phyloP scores from a whole-genome alignment of 495 filamentous ascomycete genomes.

The Aspergillus avenaceus region DNA sequence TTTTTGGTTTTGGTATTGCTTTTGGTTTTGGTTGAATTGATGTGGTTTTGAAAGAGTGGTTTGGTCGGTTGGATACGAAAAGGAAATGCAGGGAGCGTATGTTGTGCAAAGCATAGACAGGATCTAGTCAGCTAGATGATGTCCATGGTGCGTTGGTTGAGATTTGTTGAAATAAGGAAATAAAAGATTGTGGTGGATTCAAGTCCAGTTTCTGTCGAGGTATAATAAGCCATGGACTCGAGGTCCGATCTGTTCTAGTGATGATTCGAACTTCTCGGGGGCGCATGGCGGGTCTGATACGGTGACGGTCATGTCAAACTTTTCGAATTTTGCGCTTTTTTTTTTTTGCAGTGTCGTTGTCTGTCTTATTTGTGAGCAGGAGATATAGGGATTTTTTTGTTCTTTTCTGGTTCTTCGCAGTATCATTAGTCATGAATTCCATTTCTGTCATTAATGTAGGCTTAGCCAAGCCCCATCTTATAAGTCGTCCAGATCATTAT shows the following conservation, averaged over 20 bases:
- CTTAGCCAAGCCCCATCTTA: slow-evolving; percentile 8
- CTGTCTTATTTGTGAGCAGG: slow-evolving; percentile 1
- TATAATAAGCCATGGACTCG: no score
- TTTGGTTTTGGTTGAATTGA: slow-evolving; percentile 2
- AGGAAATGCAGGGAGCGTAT: slow-evolving; percentile 7
- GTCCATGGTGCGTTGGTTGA: no score
- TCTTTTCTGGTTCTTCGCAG: neutral
- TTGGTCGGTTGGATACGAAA: slow-evolving; percentile 5
- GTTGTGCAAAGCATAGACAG: neutral
- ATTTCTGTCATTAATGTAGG: slow-evolving; percentile 36
- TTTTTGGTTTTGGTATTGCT: slow-evolving; percentile 11
- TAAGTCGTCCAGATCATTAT: slow-evolving; percentile 34
- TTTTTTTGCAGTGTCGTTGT: slow-evolving; percentile 6
- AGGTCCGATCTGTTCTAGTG: no score
- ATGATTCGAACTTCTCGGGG: no score
- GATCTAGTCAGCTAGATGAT: no score
- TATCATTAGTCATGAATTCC: slow-evolving; percentile 41
- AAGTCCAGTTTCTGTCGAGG: no score
- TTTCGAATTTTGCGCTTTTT: neutral
- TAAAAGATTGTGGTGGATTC: no score
- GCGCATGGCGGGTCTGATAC: no score
- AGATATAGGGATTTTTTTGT: slow-evolving; percentile 2
- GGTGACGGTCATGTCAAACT: neutral
- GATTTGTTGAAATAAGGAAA: no score
- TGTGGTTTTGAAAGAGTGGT: slow-evolving; percentile 5